Conservation (phyloP, 177 flowering plant species). For the Vitis hybrid region DNA sequence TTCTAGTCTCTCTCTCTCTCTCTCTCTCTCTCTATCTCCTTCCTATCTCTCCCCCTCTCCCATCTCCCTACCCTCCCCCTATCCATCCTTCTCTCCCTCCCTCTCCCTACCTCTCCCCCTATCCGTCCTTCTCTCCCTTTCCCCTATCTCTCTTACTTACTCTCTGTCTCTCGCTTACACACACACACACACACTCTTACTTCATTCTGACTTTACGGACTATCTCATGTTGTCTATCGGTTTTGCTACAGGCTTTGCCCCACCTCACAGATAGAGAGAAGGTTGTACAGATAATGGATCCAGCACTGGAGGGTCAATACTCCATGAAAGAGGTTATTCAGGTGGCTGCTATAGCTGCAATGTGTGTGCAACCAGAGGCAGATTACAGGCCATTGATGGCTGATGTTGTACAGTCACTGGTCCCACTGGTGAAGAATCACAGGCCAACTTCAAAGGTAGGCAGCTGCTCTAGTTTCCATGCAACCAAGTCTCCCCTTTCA, state of each 20-base stretch:
- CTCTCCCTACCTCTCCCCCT: background rate
- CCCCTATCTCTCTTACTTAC: too few species aligned
- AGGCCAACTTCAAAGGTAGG: conserved; percentile 47
- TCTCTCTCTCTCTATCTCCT: background rate
- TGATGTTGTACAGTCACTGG: conserved; percentile 90
- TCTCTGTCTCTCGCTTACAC: too few species aligned
- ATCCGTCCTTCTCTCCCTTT: background rate
- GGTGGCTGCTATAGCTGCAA: conserved; percentile 97
- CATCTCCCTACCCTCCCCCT: background rate
- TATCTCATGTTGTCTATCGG: too few species aligned
- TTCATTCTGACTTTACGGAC: too few species aligned
- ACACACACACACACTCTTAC: too few species aligned
- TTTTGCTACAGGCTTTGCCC: conserved; percentile 67
- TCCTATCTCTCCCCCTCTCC: background rate
- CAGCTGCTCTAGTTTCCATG: conserved; percentile 49
- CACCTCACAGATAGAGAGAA: conserved; percentile 81
- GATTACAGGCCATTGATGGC: conserved; percentile 97
- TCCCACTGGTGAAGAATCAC: conserved; percentile 69
- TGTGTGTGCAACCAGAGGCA: conserved; percentile 96
- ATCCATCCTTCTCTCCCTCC: background rate
- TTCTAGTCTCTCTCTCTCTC: background rate
- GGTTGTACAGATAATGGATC: conserved; percentile 89
- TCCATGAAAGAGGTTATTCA: conserved; percentile 90
- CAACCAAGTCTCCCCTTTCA: conserved; percentile 33
- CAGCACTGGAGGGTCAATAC: conserved; percentile 84